Base-by-base conservation (phyloP, 768 basidiomycete genomes). In the Pulveroboletus sp. region DNA sequence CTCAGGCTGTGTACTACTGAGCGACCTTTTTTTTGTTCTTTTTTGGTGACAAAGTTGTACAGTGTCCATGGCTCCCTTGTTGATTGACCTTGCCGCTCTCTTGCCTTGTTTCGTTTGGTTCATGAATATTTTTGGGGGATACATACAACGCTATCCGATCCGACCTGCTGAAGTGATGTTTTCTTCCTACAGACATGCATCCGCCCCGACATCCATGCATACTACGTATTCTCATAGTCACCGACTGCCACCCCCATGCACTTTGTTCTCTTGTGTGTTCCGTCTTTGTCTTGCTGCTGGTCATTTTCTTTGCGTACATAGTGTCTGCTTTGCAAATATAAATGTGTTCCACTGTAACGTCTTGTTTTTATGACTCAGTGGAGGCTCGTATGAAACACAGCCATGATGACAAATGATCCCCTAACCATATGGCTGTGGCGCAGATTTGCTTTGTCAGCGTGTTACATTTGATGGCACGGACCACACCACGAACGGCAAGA, bases 1-100 rank as follows among this genome's bases (percentile, higher is more conserved):
- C 79, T 64, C 75, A 76, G 54, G 69, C 75, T 55, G 77, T 76
- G 57, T 86, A 85, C 69, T 87, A 85, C 69, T 84, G 75, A 75
- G 38, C 5, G 47, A 25, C 57, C 55, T 14, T 37, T 47, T 43
- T 48, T 21, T 39, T 40, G 14, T 34, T n/a, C n/a, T 19, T 38
- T 37, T 33, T 43, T 40, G 35, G 34, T 47, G 36, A 40, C 50
- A 41, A n/a, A 33, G 5, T 47, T 48, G 47, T 19, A 47, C 33
- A n/a, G 40, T n/a, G n/a, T n/a, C n/a, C n/a, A n/a, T 36, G 49
- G 50, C 60, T 53, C 52, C 55, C 40, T 17, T 41, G 40, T 53
- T 44, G 39, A 39, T 51, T 47, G 40, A 24, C 20, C 34, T 32
- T 35, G 25, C 25, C 17, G 38, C 12, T 37, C 7, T 21, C n/a